These are phyloP conservation scores for Paramecium primaurelia DNA, from an alignment of 73 alveolate genomes.

Conservation along the genomic window DNA sequence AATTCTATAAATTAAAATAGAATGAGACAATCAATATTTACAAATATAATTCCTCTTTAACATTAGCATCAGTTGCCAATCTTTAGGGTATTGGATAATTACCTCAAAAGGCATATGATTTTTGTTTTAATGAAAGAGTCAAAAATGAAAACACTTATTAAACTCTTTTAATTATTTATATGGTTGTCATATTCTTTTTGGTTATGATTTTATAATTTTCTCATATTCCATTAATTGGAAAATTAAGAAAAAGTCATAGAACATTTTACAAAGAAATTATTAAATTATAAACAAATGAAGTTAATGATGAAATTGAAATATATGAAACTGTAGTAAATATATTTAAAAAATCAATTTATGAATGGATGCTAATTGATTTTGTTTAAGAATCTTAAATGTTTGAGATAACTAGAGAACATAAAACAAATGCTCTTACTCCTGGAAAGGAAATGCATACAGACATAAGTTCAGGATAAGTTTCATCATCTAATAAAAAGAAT, in stretches of 20 bases:
- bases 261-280: background rate
- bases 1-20: background rate
- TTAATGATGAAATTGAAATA: background rate
- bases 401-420: background rate
- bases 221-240: slow-evolving; percentile 6
- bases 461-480: background rate
- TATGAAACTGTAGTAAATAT: background rate
- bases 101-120: background rate
- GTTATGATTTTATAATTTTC: background rate
- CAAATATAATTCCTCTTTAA: background rate
- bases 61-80: background rate
- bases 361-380: slow-evolving; percentile 24
- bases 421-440: background rate
- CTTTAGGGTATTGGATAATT: background rate
- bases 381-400: slow-evolving; percentile 6
- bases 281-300: background rate
- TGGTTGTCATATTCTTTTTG: background rate
- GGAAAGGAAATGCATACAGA: background rate
- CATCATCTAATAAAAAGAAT: background rate
- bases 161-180: background rate
- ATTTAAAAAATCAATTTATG: background rate
- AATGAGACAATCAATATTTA: background rate
- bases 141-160: background rate
- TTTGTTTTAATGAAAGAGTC: background rate
- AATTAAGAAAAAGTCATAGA: background rate